phyloP scores from a whole-genome alignment of 139 green algal genomes.

The Chlamydomonas sp. region DNA sequence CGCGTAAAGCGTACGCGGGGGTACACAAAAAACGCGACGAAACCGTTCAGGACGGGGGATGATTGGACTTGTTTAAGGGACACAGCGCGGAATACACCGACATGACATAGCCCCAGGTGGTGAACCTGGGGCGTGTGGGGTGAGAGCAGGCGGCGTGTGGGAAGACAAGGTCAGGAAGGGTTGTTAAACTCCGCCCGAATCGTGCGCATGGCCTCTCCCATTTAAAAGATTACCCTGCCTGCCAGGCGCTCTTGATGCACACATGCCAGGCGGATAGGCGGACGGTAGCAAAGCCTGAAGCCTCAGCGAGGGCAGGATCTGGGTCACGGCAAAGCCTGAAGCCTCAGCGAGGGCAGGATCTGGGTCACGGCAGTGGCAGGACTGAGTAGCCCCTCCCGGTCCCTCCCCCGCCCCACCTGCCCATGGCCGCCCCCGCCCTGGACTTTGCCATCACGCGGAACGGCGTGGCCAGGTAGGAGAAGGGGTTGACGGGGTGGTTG shows the following conservation, averaged over 20 bases:
- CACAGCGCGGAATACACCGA: not conserved
- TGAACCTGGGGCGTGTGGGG: not conserved
- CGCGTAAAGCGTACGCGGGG: too few relatives aligned
- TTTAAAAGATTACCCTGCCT: too few relatives aligned
- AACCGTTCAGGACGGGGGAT: too few relatives aligned
- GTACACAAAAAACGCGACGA: too few relatives aligned
- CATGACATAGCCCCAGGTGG: not conserved
- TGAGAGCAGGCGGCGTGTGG: not conserved
- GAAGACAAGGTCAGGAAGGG: not conserved
- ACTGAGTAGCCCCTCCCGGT: not conserved
- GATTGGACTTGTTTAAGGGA: too few relatives aligned
- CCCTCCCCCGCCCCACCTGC: conserved; percentile 13
- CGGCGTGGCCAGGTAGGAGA: conserved; percentile 33
- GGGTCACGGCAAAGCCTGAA: not conserved
- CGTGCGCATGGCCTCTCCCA: too few relatives aligned
- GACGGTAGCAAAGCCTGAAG: not conserved
- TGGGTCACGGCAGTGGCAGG: not conserved
- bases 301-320: not conserved
- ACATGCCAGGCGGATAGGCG: not conserved
- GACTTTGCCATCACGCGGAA: conserved; percentile 33
- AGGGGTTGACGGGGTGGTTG: conserved; percentile 39
- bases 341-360: not conserved
- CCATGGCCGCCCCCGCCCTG: conserved; percentile 27
- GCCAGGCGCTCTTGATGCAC: not conserved
- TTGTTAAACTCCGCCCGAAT: too few relatives aligned